Base-by-base conservation (phyloP, 164 flowering plant genomes). In the Nelumbo lutea region DNA sequence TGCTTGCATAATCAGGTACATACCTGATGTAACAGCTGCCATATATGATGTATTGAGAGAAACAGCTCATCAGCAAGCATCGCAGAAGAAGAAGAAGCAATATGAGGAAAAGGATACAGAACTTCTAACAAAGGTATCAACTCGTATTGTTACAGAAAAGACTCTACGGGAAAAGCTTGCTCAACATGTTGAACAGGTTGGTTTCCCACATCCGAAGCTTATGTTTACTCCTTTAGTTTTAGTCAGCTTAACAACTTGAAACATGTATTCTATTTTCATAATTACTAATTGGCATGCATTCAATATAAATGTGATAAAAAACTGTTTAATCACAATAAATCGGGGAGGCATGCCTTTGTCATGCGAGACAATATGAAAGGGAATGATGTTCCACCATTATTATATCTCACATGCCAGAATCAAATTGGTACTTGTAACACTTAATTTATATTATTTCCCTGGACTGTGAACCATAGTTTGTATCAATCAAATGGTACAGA, bases 171-270 rank as follows among this genome's bases (percentile, higher is more conserved):
- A 92, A 74, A 87, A 87, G 81, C 97, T 92, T 51, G 82, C 87
- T 61, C 84, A 88, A 62, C 91, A 91, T 75, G 97, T 95, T 71
- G 96, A 90, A 73, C 86, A 94, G 93, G 98, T 94, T 42, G 64
- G 66, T 27, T 50, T 59, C 40, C 50, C 58, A 13, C 43, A 5
- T 61, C 68, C 6, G 5, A 10, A 42, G 6, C 58, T 47, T 42
- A 57, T 58, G 9, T 14, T 15, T 52, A 41, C 44, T 56, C 27
- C 53, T 57, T 62, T 40, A 9, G 43, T 38, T 5, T 61, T 48
- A 42, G 4, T 52, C 42, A 41, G 48, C 48, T 2, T 27, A 6
- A 3, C 14, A 15, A 43, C 9, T 44, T 64, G 47, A 40, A 43
- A 7, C 59, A 38, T 42, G 45, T 7, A 27, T 7, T 40, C 1